These are phyloP conservation scores for Cavenderia fasciculata DNA, from an alignment of 78 protist genomes.

Conservation along the genomic window DNA sequence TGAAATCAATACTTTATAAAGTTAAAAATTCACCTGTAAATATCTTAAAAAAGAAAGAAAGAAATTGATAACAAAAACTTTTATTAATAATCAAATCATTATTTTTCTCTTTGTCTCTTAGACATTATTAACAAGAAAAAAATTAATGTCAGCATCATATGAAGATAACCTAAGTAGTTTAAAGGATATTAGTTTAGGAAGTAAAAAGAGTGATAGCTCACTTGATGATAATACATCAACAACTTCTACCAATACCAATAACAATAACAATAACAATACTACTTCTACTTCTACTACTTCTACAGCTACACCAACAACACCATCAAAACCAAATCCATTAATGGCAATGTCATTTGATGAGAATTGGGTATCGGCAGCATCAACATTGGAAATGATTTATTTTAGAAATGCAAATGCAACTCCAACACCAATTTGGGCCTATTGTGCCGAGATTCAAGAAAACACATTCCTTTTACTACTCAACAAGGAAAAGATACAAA, in stretches of 20 bases:
- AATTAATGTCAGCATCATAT: neutral
- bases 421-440: conserved; percentile 6
- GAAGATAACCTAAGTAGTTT: neutral
- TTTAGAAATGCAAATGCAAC: neutral
- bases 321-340: neutral
- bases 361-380: conserved; percentile 2
- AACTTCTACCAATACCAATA: neutral
- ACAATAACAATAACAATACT: conserved; percentile 14
- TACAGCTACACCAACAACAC: neutral
- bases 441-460: conserved; percentile 44
- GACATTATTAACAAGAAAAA: conserved; percentile 16
- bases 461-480: conserved; percentile 23
- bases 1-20: conserved; percentile 8
- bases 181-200: conserved; percentile 31
- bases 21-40: neutral
- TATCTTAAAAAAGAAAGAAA: no score
- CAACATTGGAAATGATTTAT: conserved; percentile 40
- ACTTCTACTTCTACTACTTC: no score
- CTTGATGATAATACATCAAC: neutral
- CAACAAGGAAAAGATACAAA: neutral
- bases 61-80: no score
- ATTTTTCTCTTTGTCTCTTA: no score
- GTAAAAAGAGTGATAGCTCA: neutral
- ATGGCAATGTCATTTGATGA: no score
- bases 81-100: no score